Evolutionary conservation across 2,329 filamentous ascomycete species (phyloP), one percentile per base, ranked within the genome.

Genomic region (Calonectria henricotiae): DNA sequence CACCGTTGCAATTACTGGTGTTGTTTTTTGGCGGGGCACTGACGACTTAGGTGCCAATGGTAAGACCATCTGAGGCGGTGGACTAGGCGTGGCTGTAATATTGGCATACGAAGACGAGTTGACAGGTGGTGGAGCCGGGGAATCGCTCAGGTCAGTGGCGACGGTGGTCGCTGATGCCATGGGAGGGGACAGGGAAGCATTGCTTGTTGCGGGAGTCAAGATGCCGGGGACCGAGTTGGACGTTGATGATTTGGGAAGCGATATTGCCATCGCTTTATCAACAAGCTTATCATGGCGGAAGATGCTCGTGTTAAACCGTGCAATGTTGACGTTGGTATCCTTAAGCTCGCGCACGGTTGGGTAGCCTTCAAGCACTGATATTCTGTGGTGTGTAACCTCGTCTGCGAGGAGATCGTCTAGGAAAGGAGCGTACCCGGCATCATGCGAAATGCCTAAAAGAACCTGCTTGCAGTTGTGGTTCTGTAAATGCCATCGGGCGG

Each of bases 391-490:
- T 25, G 79, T 81, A 8, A 77, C 74, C 12, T 85, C 80, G 43
- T 89, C 85, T 51, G 83, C 81, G 27, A 87, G 80, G 4, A 91
- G 80, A 69, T 89, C 86, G 74, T 89, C 86, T 23, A 92, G 79
- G 72, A 91, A 89, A 9, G 89, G 85, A 5, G 88, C 88, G 75
- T 91, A 92, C 8, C 86, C 86, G 30, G 88, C 83, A 76, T 92
- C 89, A 74, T 91, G 89, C 2, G 89, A 90, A 62, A 91, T 85
- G 54, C 90, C 90, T 41, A 92, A 82, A 39, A 91, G 80, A 58
- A 92, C 84, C 73, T 90, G 87, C 76, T 87, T 89, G 83, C 90
- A 92, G 76, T 90, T 91, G 72, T 85, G 80, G 71, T 91, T 91
- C 73, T 85, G 83, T 55, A 92, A 80, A 78, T 92, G 86, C 86